These are phyloP conservation scores for Poterioochromonas sp. DNA, from an alignment of 352 stramenopile species.

Conservation along the genomic window DNA sequence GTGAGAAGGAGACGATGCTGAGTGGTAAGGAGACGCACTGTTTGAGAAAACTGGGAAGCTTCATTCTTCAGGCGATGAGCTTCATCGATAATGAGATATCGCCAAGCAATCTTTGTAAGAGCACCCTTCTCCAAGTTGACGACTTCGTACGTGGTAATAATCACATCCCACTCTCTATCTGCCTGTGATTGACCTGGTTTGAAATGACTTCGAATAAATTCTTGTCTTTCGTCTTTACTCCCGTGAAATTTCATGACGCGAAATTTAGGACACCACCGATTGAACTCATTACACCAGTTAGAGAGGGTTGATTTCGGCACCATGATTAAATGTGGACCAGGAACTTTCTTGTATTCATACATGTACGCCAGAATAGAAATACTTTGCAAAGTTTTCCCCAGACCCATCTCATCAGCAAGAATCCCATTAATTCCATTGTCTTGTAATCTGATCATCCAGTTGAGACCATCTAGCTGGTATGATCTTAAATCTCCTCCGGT, in stretches of 20 bases:
- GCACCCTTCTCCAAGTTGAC: constrained; percentile 76
- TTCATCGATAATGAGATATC: constrained; percentile 99
- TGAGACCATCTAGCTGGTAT: constrained; percentile 96
- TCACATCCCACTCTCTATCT: constrained; percentile 77
- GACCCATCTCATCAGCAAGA: constrained; percentile 90
- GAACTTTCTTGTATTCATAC: constrained; percentile 63
- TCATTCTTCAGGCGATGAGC: constrained; percentile 99
- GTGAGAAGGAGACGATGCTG: constrained; percentile 69
- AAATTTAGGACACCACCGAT: constrained; percentile 86
- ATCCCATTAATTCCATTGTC: constrained; percentile 97
- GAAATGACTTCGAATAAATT: constrained; percentile 60
- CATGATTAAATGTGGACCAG: constrained; percentile 94
- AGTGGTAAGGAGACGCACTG: constrained; percentile 59
- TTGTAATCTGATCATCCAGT: constrained; percentile 98
- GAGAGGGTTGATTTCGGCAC: constrained; percentile 96
- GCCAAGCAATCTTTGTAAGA: constrained; percentile 85
- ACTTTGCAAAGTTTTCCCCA: constrained; percentile 92
- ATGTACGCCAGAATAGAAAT: constrained; percentile 96
- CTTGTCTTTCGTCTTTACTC: constrained; percentile 78
- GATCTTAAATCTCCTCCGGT: constrained; percentile 43
- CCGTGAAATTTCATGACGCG: constrained; percentile 95
- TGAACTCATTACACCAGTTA: constrained; percentile 98
- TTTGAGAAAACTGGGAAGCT: constrained; percentile 63
- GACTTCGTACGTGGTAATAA: constrained; percentile 98
- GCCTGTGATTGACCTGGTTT: constrained; percentile 49